Evolutionary conservation across 768 basidiomycete species (phyloP), one percentile per base, ranked within the genome.

Genomic region (Cubamyces sp.): DNA sequence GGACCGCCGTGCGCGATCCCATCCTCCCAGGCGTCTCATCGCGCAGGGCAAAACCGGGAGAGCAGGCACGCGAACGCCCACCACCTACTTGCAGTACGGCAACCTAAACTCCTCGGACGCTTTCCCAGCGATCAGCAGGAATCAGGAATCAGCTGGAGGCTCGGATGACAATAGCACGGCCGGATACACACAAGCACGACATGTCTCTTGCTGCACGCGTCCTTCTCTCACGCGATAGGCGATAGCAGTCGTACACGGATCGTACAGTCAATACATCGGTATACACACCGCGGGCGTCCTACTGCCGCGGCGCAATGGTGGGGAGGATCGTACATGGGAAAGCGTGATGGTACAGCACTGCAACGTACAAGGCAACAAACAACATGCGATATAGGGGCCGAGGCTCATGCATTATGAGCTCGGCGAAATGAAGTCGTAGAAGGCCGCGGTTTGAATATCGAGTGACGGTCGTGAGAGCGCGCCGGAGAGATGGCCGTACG

Each of bases 41-140:
- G 11, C n/a, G 16, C 49, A 52, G 55, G 61, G 55, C 30, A 16
- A 52, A 62, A 62, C 61, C 61, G 61, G 61, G 55, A 40, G 40
- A 30, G 42, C 55, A 46, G 40, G 30, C 54, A 66, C 51, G 25
- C 50, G 53, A 0, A 68, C 64, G 0, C 49, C 46, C 0, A 57
- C 53, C 25, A 49, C 25, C 19, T n/a, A 25, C 19, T 34, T 9
- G 34, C 34, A 11, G 5, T 34, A 34, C 34, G 34, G 34, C 34
- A 34, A 34, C 34, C 48, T 16, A 49, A 26, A 16, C 48, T 26
- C 48, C 48, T 49, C 48, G 48, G 48, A 30, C 48, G 25, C 34
- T 34, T 34, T 34, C 34, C 34, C 34, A 34, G 34, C 34, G 34
- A 34, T 34, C 34, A 34, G 34, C 34, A 34, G 28, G 4, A 30